Conservation (phyloP, 306 rosid genomes). For the Dryas octopetala region DNA sequence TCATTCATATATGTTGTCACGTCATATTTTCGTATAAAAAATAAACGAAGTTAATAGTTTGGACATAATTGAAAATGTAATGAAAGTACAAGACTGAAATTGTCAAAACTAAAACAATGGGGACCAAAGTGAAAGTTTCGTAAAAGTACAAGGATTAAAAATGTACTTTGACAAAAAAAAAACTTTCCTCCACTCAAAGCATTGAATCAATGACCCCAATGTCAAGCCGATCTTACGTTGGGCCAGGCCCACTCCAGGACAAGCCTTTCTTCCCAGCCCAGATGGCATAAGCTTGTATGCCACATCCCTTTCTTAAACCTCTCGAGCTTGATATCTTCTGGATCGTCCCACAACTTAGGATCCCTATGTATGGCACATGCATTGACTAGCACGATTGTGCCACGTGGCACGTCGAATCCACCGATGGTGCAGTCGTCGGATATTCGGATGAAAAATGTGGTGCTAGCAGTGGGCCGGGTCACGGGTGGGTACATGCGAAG, state of each 20-base stretch:
- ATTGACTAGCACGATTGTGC: slow-evolving; percentile 17
- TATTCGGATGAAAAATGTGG: slow-evolving; percentile 13
- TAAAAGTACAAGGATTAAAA: too few species aligned
- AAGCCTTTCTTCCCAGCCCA: slow-evolving; percentile 7
- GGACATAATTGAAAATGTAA: too few species aligned
- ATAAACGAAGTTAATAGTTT: too few species aligned
- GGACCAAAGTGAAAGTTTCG: too few species aligned
- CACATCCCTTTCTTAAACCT: not conserved
- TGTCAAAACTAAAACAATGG: too few species aligned
- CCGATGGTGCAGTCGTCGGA: not conserved
- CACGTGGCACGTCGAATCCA: slow-evolving; percentile 11
- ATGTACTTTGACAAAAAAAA: too few species aligned
- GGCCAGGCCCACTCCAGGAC: slow-evolving; percentile 12
- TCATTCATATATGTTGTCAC: too few species aligned
- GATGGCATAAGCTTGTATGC: not conserved
- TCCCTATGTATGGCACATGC: slow-evolving; percentile 27
- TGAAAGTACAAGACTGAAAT: too few species aligned
- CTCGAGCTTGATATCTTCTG: slow-evolving; percentile 14
- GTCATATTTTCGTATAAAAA: too few species aligned
- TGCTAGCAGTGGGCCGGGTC: slow-evolving; percentile 5
- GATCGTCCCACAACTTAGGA: not conserved
- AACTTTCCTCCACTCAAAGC: not conserved
- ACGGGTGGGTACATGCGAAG: slow-evolving; percentile 15
- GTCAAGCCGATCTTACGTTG: slow-evolving; percentile 13
- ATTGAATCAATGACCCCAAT: not conserved